A percentile compares a stretch with the other conserved stretches of the same genome.
These are phyloP conservation scores for Apiospora kogelbergensis DNA, from an alignment of 2,329 filamentous ascomycete species.

Conservation along the genomic window DNA sequence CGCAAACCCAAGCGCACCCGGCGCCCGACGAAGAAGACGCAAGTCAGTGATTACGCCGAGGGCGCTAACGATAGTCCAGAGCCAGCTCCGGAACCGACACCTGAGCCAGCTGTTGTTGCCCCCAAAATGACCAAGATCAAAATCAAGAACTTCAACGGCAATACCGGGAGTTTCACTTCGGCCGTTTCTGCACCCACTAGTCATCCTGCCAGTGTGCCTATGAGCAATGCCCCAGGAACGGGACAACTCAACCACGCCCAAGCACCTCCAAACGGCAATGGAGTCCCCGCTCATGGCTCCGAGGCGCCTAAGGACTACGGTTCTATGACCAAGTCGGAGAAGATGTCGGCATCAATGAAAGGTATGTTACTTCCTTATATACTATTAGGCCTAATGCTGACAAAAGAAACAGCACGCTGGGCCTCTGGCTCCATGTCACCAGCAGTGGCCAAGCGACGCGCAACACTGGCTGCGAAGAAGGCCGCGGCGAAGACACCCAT, in stretches of 20 bases:
- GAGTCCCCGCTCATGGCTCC: neutral
- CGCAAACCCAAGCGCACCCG: conserved; percentile 30
- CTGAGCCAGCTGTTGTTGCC: neutral
- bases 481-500: conserved; percentile 36
- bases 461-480: conserved; percentile 60
- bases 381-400: neutral
- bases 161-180: neutral
- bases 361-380: conserved; percentile 38
- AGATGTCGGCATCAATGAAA: conserved; percentile 67
- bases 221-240: neutral
- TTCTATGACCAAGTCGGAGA: conserved; percentile 64
- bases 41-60: conserved; percentile 20
- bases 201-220: conserved; percentile 20
- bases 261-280: conserved; percentile 11
- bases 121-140: conserved; percentile 32
- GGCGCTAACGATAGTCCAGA: conserved; percentile 14
- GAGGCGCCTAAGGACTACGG: conserved; percentile 52
- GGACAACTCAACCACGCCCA: neutral
- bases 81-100: neutral
- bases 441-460: conserved; percentile 61
- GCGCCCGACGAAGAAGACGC: conserved; percentile 28
- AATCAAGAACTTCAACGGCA: conserved; percentile 31
- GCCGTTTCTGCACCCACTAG: conserved; percentile 14
- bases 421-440: conserved; percentile 59
- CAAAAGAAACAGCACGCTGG: conserved; percentile 53